Conservation (phyloP, 441 rosid genomes). For the Adansonia grandidieri region DNA sequence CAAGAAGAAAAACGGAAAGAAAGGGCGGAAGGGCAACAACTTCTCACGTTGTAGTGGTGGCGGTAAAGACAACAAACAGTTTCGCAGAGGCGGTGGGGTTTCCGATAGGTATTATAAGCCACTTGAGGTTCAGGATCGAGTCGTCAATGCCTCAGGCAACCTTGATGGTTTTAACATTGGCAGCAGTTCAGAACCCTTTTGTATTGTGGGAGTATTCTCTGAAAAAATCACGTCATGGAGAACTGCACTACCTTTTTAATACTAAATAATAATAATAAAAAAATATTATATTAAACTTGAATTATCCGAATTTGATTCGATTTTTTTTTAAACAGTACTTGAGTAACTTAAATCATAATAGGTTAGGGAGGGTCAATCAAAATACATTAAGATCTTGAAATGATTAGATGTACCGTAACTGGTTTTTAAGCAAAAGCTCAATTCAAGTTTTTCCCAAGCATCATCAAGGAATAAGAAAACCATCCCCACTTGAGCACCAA, state of each 20-base stretch:
- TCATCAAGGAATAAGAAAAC: too few relatives aligned
- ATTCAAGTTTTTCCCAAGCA: too few relatives aligned
- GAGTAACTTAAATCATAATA: too few relatives aligned
- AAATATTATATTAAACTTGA: too few relatives aligned
- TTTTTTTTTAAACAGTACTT: too few relatives aligned
- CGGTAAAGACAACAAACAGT: slow-evolving; percentile 69
- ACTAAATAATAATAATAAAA: too few relatives aligned
- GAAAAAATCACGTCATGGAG: slow-evolving; percentile 38
- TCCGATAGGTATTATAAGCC: slow-evolving; percentile 34
- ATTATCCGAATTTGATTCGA: too few relatives aligned
- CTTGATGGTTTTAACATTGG: slow-evolving; percentile 41
- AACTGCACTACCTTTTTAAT: slow-evolving; percentile 37
- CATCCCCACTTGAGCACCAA: too few relatives aligned
- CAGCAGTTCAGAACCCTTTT: slow-evolving; percentile 41
- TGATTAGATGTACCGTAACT: too few relatives aligned
- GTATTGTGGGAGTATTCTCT: slow-evolving; percentile 57
- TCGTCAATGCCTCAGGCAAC: slow-evolving; percentile 14
- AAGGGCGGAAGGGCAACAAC: slow-evolving; percentile 69
- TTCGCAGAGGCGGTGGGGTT: slow-evolving; percentile 38
- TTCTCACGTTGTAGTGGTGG: slow-evolving; percentile 44
- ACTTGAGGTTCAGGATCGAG: slow-evolving; percentile 23
- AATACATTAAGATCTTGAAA: too few relatives aligned
- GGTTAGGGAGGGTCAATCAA: too few relatives aligned
- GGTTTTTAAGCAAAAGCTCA: too few relatives aligned
- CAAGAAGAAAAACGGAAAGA: slow-evolving; percentile 63